Evolutionary conservation across 164 flowering plant genomes (phyloP).

Genomic region (Berberis vulgaris): DNA sequence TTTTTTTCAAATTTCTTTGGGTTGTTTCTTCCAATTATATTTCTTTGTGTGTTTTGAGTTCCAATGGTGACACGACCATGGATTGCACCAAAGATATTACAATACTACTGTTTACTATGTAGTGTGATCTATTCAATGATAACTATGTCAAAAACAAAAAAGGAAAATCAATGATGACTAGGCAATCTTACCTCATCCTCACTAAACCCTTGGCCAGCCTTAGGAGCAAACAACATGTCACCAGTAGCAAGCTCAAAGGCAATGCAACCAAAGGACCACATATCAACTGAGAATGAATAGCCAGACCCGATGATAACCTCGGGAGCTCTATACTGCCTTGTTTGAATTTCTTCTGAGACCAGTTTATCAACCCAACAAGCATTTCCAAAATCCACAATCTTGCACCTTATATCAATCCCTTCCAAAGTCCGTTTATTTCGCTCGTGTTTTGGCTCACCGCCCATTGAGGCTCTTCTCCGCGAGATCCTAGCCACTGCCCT

Average conservation of each 20-base stretch:
- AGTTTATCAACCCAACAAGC: slow-evolving; percentile 84
- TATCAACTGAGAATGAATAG: slow-evolving; percentile 71
- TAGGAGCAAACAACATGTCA: slow-evolving; percentile 89
- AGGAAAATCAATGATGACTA: neutral
- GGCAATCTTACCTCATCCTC: slow-evolving; percentile 73
- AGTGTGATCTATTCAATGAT: slow-evolving; percentile 53
- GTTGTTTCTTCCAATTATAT: too few relatives aligned
- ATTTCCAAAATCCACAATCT: slow-evolving; percentile 95
- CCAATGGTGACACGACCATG: too few relatives aligned
- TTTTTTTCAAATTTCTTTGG: too few relatives aligned
- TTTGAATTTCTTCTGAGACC: slow-evolving; percentile 74
- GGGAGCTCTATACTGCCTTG: slow-evolving; percentile 95
- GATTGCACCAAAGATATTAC: too few relatives aligned
- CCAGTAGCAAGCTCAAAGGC: slow-evolving; percentile 96
- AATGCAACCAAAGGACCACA: slow-evolving; percentile 97
- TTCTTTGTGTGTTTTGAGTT: too few relatives aligned
- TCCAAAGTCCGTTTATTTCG: slow-evolving; percentile 33
- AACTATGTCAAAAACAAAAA: slow-evolving; percentile 14
- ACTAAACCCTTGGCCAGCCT: slow-evolving; percentile 58
- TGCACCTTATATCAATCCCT: slow-evolving; percentile 79
- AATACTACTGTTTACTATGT: too few relatives aligned
- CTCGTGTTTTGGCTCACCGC: slow-evolving; percentile 32
- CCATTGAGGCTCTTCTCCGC: slow-evolving; percentile 54
- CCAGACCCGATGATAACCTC: slow-evolving; percentile 78
- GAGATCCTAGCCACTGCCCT: slow-evolving; percentile 78